phyloP scores from a whole-genome alignment of 176 grass and related monocot genomes.

The Triticum urartu region DNA sequence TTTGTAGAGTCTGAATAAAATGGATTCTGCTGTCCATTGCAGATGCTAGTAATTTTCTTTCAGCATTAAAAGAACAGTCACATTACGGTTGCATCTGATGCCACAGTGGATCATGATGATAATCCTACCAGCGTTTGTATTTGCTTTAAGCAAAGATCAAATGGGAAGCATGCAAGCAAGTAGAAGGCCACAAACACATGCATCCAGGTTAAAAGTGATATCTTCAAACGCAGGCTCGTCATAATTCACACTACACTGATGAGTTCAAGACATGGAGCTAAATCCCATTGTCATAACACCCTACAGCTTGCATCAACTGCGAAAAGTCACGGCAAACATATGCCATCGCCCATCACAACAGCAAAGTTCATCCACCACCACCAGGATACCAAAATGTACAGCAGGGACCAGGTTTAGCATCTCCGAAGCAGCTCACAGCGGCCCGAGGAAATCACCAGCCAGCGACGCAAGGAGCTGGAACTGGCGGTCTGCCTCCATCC shows the following conservation, averaged over 20 bases:
- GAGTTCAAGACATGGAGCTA: background rate
- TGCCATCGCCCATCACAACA: too few relatives aligned
- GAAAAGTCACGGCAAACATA: constrained; percentile 12
- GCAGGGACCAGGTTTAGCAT: background rate
- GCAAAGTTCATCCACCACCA: background rate
- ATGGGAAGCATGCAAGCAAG: background rate
- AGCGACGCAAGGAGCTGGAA: constrained; percentile 83
- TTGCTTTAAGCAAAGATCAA: background rate
- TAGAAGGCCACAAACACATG: background rate
- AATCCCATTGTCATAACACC: background rate
- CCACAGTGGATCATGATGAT: too few relatives aligned
- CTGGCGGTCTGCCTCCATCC: constrained; percentile 85
- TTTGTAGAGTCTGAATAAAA: constrained; percentile 5
- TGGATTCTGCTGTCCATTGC: background rate
- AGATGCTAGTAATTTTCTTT: background rate
- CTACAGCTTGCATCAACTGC: background rate
- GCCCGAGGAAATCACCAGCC: constrained; percentile 84
- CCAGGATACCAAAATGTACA: constrained; percentile 24
- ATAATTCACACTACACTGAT: background rate
- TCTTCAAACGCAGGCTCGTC: background rate
- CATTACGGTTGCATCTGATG: background rate
- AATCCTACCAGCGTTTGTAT: too few relatives aligned
- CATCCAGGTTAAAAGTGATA: background rate
- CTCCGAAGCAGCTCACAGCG: constrained; percentile 43
- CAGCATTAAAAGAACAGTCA: background rate